Percentiles rank a stretch among this genome's conserved stretches.
These are phyloP conservation scores for Cubamyces lactineus DNA, from an alignment of 768 basidiomycete species.

Conservation along the genomic window DNA sequence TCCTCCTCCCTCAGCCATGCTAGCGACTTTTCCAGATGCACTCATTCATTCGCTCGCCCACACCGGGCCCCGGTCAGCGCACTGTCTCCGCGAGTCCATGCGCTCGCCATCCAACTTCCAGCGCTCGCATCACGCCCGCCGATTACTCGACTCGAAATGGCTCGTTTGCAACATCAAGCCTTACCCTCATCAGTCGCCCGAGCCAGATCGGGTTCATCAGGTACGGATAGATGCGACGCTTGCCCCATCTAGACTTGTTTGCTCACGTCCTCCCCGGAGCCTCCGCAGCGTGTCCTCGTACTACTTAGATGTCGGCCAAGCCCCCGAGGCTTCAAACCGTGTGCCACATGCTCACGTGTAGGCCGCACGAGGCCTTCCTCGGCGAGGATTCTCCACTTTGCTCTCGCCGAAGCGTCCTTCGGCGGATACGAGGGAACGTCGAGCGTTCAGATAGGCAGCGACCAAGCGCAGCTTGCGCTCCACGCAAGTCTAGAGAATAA, in stretches of 20 bases:
- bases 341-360: not conserved
- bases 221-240: conserved; percentile 19
- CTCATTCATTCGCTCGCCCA: not conserved
- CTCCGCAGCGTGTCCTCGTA: not conserved
- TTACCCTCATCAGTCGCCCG: not conserved
- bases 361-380: not conserved
- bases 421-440: not conserved
- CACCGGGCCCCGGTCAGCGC: not conserved
- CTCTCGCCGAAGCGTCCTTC: too few relatives aligned
- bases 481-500: not conserved
- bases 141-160: too few relatives aligned
- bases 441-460: not conserved
- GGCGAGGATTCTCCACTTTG: not conserved
- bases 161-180: too few relatives aligned
- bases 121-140: not conserved
- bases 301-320: too few relatives aligned
- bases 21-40: too few relatives aligned
- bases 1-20: not conserved
- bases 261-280: conserved; percentile 2
- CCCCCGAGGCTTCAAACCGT: too few relatives aligned
- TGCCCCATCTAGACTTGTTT: not conserved
- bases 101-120: not conserved
- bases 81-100: not conserved
- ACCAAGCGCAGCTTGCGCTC: too few relatives aligned
- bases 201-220: conserved; percentile 1